Percentiles rank a stretch among this genome's conserved stretches.
These are phyloP conservation scores for Apium graveolens DNA, from an alignment of 129 eudicot genomes.

Conservation along the genomic window DNA sequence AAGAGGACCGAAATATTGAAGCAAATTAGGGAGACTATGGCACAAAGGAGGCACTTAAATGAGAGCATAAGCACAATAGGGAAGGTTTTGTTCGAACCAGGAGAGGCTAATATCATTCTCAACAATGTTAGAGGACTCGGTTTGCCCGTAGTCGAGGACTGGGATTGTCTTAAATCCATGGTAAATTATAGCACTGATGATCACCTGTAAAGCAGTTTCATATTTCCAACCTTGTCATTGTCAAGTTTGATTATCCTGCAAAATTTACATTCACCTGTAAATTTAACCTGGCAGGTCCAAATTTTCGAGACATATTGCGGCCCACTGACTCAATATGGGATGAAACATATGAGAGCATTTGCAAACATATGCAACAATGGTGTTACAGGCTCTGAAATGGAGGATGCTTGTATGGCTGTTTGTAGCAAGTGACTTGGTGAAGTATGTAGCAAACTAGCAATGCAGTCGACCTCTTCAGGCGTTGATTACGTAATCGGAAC, in stretches of 20 bases:
- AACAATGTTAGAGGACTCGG: slow-evolving; percentile 24
- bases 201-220: background rate
- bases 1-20: slow-evolving; percentile 37
- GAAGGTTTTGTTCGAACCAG: slow-evolving; percentile 32
- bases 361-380: slow-evolving; percentile 76
- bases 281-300: slow-evolving; percentile 51
- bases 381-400: slow-evolving; percentile 20
- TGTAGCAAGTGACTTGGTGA: slow-evolving; percentile 37
- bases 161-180: slow-evolving; percentile 86
- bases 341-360: slow-evolving; percentile 87
- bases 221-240: background rate
- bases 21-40: slow-evolving; percentile 30
- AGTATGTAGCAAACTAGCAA: background rate
- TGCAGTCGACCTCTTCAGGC: too few relatives aligned
- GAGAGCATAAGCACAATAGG: slow-evolving; percentile 38
- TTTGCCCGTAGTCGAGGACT: slow-evolving; percentile 54
- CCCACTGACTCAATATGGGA: slow-evolving; percentile 63
- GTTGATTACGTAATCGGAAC: too few relatives aligned
- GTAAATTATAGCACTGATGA: slow-evolving; percentile 18
- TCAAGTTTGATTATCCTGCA: too few relatives aligned
- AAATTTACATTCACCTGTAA: too few relatives aligned
- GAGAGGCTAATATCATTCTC: slow-evolving; percentile 28
- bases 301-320: slow-evolving; percentile 74
- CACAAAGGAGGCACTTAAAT: slow-evolving; percentile 51
- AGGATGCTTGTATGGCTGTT: slow-evolving; percentile 48